Evolutionary conservation across 2,329 filamentous ascomycete species (phyloP), one percentile per base, ranked within the genome.

Genomic region (Plenodomus biglobosus): DNA sequence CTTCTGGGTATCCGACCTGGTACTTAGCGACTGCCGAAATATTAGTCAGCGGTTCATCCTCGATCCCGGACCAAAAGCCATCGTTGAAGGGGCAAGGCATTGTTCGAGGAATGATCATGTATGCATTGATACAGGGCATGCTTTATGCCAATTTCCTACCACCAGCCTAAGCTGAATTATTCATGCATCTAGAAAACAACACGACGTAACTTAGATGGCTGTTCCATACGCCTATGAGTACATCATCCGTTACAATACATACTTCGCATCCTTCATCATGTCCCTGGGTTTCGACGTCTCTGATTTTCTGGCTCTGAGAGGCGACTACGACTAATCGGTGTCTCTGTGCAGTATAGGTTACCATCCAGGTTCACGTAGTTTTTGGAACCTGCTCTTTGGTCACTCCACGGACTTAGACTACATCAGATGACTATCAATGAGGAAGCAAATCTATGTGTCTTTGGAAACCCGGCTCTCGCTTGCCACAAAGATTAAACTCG

Each of bases 141-240:
- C 75, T 99, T 36, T 99, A 90, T 76, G 86, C 91, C 3, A 91
- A 85, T 3, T 99, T 99, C 69, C 78, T 99, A 40, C 94, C 94
- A 4, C 94, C 94, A 36, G 94, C 94, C 18, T 95, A 58, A 74
- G 18, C 0, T 21, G n/a, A 1, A 18, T 18, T 10, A 8, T 18
- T 13, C 13, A 6, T 8, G 4, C 8, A 4, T 15, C 16, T 20
- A 3, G 16, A 16, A 8, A n/a, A n/a, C n/a, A n/a, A n/a, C n/a
- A n/a, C n/a, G n/a, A n/a, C n/a, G n/a, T n/a, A n/a, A n/a, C n/a
- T n/a, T n/a, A n/a, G n/a, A n/a, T n/a, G n/a, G n/a, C n/a, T n/a
- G n/a, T n/a, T 37, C 8, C 16, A 18, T 37, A 36, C 32, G 17
- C 17, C 4, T 36, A 36, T 15, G 15, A n/a, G 32, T 15, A 7